Conservation (phyloP, 2,329 filamentous ascomycete species). For the Pseudocercospora macadamiae region DNA sequence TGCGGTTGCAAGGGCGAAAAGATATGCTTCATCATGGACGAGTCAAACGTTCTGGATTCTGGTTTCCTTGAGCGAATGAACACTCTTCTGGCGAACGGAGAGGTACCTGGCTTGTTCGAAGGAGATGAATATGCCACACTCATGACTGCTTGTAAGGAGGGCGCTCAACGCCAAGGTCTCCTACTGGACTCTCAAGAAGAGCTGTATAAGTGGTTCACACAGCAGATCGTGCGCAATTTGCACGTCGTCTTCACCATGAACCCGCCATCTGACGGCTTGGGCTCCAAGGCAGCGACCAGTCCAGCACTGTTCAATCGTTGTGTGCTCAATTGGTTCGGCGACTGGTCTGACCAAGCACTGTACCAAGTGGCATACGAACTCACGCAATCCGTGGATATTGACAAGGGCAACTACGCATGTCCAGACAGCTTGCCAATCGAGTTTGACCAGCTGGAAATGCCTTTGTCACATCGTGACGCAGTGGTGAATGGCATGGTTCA, state of each 20-base stretch:
- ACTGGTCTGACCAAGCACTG: slow-evolving; percentile 98
- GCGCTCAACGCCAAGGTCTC: slow-evolving; percentile 91
- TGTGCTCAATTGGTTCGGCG: slow-evolving; percentile 99
- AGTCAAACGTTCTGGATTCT: slow-evolving; percentile 96
- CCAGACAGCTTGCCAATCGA: slow-evolving; percentile 92
- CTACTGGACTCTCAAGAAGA: slow-evolving; percentile 97
- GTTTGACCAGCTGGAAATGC: slow-evolving; percentile 81
- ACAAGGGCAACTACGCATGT: slow-evolving; percentile 80
- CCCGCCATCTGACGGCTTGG: slow-evolving; percentile 90
- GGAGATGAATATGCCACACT: slow-evolving; percentile 98
- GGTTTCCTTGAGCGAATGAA: slow-evolving; percentile 99
- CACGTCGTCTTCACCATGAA: slow-evolving; percentile 99
- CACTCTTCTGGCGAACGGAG: slow-evolving; percentile 96
- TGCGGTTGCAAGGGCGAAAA: slow-evolving; percentile 98
- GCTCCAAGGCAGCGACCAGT: slow-evolving; percentile 95
- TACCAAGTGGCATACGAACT: slow-evolving; percentile 97
- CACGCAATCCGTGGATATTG: slow-evolving; percentile 93
- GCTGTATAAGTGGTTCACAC: slow-evolving; percentile 99
- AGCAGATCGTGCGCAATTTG: slow-evolving; percentile 97
- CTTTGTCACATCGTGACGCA: slow-evolving; percentile 85
- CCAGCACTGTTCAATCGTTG: slow-evolving; percentile 99
- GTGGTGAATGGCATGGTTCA: slow-evolving; percentile 99
- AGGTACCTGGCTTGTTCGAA: slow-evolving; percentile 97
- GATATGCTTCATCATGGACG: slow-evolving; percentile 99
- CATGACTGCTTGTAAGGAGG: slow-evolving; percentile 99